phyloP scores from a whole-genome alignment of 257 asterid genomes.

The Solanum commersonii region DNA sequence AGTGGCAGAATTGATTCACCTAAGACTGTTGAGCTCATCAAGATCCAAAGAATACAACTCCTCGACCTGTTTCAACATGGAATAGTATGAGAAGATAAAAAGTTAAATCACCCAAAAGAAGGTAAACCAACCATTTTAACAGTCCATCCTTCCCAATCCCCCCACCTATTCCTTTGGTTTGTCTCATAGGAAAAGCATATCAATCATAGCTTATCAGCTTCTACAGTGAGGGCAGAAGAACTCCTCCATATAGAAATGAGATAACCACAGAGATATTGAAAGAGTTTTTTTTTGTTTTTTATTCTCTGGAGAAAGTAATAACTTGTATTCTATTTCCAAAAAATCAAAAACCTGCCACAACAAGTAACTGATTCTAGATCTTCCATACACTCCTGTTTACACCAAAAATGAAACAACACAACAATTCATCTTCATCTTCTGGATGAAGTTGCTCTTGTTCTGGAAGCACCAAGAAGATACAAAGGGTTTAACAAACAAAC shows the following conservation, averaged over 20 bases:
- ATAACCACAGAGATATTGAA: neutral
- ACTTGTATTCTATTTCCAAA: neutral
- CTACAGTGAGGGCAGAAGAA: neutral
- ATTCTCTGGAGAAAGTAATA: neutral
- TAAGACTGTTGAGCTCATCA: conserved; percentile 71
- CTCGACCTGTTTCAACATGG: conserved; percentile 64
- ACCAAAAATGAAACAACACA: neutral
- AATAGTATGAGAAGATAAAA: neutral
- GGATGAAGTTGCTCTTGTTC: neutral
- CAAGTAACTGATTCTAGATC: neutral
- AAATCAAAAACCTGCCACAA: neutral
- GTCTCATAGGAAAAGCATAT: neutral
- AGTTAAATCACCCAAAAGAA: neutral
- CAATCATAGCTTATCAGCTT: neutral
- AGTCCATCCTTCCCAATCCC: neutral
- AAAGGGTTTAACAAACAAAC: neutral
- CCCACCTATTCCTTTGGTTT: neutral
- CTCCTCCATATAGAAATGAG: neutral
- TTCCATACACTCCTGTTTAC: neutral
- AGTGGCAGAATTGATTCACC: conserved; percentile 28
- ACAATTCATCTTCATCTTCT: neutral
- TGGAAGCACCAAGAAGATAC: neutral
- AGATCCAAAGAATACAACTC: conserved; percentile 92
- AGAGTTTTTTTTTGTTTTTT: neutral
- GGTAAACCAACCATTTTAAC: neutral